A percentile compares a stretch with the other conserved stretches of the same genome.
Evolutionary conservation across 2,329 filamentous ascomycete genomes (phyloP).

Genomic region (Ophiostoma sp.): DNA sequence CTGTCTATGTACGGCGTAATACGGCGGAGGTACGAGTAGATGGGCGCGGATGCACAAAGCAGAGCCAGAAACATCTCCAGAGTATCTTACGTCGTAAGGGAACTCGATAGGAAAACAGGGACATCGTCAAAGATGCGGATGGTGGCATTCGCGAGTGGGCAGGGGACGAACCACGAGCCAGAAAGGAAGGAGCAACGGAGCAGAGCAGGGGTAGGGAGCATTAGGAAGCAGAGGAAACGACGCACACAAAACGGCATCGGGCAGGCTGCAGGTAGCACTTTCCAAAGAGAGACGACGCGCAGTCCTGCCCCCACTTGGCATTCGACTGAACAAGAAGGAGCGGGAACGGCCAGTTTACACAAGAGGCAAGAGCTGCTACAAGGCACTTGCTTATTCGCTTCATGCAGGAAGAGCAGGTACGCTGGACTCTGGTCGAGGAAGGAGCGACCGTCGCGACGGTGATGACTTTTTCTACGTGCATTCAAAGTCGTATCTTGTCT

Average conservation of each 20-base stretch:
- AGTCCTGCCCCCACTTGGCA: not conserved
- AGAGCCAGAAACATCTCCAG: not conserved
- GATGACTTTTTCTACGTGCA: not conserved
- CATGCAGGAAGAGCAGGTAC: too few species aligned
- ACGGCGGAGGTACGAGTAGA: not conserved
- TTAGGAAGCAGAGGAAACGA: not conserved
- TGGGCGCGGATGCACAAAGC: not conserved
- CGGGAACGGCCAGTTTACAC: not conserved
- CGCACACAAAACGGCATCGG: not conserved
- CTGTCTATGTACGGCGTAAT: not conserved
- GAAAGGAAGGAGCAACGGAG: slow-evolving; percentile 6
- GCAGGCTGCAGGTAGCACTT: not conserved
- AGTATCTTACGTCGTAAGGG: not conserved
- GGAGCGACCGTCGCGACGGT: not conserved
- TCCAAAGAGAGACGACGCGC: not conserved
- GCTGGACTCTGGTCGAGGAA: not conserved
- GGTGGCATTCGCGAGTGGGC: not conserved
- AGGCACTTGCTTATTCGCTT: not conserved
- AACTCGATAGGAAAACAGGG: not conserved
- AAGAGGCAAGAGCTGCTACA: slow-evolving; percentile 2
- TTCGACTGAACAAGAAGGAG: not conserved
- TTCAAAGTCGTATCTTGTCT: not conserved
- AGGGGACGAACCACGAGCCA: not conserved
- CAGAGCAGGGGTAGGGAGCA: not conserved
- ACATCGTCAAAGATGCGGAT: not conserved